Evolutionary conservation across 768 basidiomycete genomes (phyloP).

Genomic region (Cantharellus anzutake): DNA sequence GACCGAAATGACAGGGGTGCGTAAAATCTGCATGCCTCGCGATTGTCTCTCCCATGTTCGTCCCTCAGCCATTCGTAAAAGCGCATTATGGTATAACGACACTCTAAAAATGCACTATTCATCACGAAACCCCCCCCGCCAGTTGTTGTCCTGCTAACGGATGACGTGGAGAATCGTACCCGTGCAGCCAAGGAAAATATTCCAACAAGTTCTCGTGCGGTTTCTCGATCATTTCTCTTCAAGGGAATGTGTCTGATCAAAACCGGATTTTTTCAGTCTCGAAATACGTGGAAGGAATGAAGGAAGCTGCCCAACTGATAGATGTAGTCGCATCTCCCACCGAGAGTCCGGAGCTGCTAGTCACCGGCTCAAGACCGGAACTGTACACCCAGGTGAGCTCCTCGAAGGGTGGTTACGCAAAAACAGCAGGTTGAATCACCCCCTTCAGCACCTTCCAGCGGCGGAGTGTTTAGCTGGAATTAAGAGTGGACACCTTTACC

Average conservation of each 20-base stretch:
- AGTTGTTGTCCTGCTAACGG: slow-evolving; percentile 63
- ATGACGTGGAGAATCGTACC: slow-evolving; percentile 69
- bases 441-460: slow-evolving; percentile 52
- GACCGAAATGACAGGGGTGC: slow-evolving; percentile 87
- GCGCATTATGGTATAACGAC: slow-evolving; percentile 65
- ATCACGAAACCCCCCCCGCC: slow-evolving; percentile 24
- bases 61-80: slow-evolving; percentile 62
- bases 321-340: slow-evolving; percentile 65
- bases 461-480: slow-evolving; percentile 60
- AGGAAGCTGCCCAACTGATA: slow-evolving; percentile 42
- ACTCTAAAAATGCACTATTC: slow-evolving; percentile 22
- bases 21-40: slow-evolving; percentile 2
- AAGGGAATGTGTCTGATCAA: neutral
- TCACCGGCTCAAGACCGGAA: no score
- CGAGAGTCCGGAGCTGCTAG: slow-evolving; percentile 20
- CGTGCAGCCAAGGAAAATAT: slow-evolving; percentile 54
- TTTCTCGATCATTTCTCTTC: neutral
- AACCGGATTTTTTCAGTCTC: slow-evolving; percentile 27
- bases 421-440: no score
- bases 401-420: no score
- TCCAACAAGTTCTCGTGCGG: slow-evolving; percentile 37
- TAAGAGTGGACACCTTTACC: slow-evolving; percentile 65
- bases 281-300: slow-evolving; percentile 63
- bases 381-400: no score
- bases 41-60: neutral